phyloP scores from a whole-genome alignment of 257 asterid species.

The Solanum raphanifolium region DNA sequence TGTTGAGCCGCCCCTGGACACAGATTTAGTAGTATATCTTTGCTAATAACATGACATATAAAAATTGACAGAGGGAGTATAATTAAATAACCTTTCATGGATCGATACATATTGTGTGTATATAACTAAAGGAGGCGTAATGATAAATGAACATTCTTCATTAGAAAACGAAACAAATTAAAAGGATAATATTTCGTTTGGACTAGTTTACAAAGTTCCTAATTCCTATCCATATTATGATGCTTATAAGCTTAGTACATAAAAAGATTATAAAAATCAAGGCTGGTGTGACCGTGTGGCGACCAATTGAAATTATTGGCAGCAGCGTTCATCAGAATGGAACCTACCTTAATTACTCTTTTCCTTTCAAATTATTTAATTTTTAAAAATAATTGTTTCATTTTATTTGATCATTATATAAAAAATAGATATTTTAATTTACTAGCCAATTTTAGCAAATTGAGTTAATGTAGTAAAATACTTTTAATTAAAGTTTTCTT shows the following conservation, averaged over 20 bases:
- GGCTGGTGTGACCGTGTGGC: not conserved
- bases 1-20: no score
- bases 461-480: no score
- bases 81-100: not conserved
- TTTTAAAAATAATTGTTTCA: not conserved
- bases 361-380: not conserved
- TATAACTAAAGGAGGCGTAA: not conserved
- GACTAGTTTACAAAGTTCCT: not conserved
- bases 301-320: not conserved
- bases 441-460: no score
- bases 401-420: no score
- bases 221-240: not conserved
- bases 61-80: no score
- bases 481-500: no score
- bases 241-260: not conserved
- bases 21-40: not conserved
- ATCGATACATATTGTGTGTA: not conserved
- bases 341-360: not conserved
- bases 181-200: not conserved
- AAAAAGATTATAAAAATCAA: not conserved
- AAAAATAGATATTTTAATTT: no score
- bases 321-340: not conserved
- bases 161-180: not conserved
- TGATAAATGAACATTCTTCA: not conserved
- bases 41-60: not conserved